Conservation (phyloP, 2,329 filamentous ascomycete species). For the Diaporthe sp. region DNA sequence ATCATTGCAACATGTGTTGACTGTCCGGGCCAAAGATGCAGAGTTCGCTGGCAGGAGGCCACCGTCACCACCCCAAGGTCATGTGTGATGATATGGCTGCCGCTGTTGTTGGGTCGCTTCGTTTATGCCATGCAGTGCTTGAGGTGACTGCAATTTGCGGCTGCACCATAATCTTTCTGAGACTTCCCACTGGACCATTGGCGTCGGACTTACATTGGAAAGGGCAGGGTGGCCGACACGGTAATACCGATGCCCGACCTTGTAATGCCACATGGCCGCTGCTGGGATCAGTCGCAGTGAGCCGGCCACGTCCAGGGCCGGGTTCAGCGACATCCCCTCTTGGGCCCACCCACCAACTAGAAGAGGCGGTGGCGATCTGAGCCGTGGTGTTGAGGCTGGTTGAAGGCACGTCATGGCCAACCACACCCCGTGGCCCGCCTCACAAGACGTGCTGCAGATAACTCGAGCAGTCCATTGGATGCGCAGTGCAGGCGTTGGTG, state of each 20-base stretch:
- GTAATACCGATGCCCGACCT: slow-evolving; percentile 39
- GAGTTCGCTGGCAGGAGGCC: slow-evolving; percentile 27
- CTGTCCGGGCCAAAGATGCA: slow-evolving; percentile 2
- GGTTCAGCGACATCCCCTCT: slow-evolving; percentile 16
- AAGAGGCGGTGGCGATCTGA: slow-evolving; percentile 28
- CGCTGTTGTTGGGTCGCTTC: slow-evolving; percentile 22
- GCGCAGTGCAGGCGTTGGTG: neutral
- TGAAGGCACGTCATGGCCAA: neutral
- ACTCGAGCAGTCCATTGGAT: neutral
- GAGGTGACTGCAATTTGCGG: slow-evolving; percentile 35
- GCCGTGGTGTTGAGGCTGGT: slow-evolving; percentile 36
- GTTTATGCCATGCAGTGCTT: slow-evolving; percentile 30
- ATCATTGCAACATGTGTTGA: slow-evolving; percentile 27
- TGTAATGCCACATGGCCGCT: slow-evolving; percentile 38
- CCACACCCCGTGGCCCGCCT: neutral
- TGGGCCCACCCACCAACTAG: slow-evolving; percentile 29
- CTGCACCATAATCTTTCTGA: slow-evolving; percentile 35
- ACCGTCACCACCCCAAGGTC: slow-evolving; percentile 30
- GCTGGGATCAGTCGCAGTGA: slow-evolving; percentile 31
- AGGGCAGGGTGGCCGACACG: slow-evolving; percentile 36
- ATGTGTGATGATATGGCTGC: slow-evolving; percentile 37
- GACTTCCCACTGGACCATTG: slow-evolving; percentile 30
- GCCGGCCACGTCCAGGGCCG: slow-evolving; percentile 33
- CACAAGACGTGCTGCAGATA: neutral
- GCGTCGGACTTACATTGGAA: slow-evolving; percentile 29